Evolutionary conservation across 179 eudicot species (phyloP), one percentile per base, ranked within the genome.

Genomic region (Actinidia polygama): DNA sequence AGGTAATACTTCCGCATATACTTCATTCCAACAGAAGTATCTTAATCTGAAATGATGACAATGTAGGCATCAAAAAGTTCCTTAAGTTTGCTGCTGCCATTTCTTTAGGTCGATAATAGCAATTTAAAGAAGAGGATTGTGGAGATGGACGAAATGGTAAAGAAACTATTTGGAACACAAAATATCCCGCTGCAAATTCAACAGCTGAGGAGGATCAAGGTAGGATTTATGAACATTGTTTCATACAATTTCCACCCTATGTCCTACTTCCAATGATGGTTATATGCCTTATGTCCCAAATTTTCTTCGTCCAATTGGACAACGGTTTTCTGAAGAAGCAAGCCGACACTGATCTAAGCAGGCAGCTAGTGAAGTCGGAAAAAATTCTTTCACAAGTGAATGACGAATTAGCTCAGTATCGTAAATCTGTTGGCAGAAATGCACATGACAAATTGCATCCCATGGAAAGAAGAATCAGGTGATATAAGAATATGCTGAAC

Each of bases 141-240:
- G 18, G 92, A 92, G 81, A 59, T 89, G 59, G 95, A 92, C 77
- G 90, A 88, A 63, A 84, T 88, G 86, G 87, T 89, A 55, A 91
- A 85, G 53, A 86, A 84, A 78, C 84, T 88, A 64, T 54, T 85
- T 54, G 86, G 85, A 71, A 62, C 85, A 61, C 90, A 86, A 82
- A 84, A 78, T 62, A 78, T 57, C 44, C 88, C 86, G 19, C 82
- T 72, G 40, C 84, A 72, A 73, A 80, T 70, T 76, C 89, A 86
- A 70, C 80, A 84, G 73, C 88, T 67, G 70, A 72, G 72, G 76
- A 83, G 64, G 59, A 72, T 19, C 57, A 85, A 82, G 85, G 88
- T 70, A 79, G 15, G 85, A 12, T 63, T 64, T 79, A 59, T 59
- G 16, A 55, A 24, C 16, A 8, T 15, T 50, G n/a, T 53, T 78